Conservation (phyloP, 1,284 basidiomycete species). For the Cutaneotrichosporon mucoides region DNA sequence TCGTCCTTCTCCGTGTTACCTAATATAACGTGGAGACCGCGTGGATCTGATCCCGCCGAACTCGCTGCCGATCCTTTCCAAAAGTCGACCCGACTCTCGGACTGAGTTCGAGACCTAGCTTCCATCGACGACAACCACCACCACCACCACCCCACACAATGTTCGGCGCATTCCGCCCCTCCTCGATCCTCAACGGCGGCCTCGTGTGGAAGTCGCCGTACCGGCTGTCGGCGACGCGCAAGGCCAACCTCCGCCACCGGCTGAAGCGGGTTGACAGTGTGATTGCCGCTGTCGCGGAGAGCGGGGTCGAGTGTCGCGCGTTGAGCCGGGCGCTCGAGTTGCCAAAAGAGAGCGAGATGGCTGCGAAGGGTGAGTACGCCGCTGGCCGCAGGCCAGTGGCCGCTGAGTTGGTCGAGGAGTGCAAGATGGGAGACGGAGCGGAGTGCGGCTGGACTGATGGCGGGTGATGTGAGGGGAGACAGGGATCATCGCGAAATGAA, state of each 20-base stretch:
- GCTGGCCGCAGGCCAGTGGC: too few relatives aligned
- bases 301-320: constrained; percentile 69
- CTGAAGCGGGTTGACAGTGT: constrained; percentile 90
- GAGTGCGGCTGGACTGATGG: too few relatives aligned
- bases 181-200: constrained; percentile 26
- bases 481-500: too few relatives aligned
- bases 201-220: constrained; percentile 74
- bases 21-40: too few relatives aligned
- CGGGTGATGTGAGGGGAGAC: too few relatives aligned
- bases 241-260: constrained; percentile 81
- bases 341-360: constrained; percentile 51
- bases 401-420: neutral
- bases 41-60: too few relatives aligned
- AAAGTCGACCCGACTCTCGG: neutral
- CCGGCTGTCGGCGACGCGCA: constrained; percentile 84
- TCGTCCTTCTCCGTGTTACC: too few relatives aligned
- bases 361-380: constrained; percentile 46
- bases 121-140: neutral
- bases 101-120: too few relatives aligned
- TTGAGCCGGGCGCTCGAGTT: constrained; percentile 28
- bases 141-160: constrained; percentile 16
- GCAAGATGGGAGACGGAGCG: too few relatives aligned
- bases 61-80: neutral
- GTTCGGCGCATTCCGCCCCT: constrained; percentile 40
- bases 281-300: constrained; percentile 76